Evolutionary conservation across 305 asterid species (phyloP), one percentile per base, ranked within the genome.

Genomic region (Fraxinus angustifolia): DNA sequence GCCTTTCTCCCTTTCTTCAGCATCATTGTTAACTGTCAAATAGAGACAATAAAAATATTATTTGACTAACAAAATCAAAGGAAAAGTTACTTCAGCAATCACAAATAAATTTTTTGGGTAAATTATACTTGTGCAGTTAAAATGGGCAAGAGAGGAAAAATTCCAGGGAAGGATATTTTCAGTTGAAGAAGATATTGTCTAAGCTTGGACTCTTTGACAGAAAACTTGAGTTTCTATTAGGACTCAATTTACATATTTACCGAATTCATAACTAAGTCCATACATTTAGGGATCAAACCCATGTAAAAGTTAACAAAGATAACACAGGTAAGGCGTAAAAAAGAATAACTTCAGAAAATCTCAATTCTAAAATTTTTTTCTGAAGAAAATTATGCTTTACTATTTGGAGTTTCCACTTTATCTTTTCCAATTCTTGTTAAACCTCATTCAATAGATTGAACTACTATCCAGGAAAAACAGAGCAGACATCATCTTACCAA

Each of bases 1-100:
- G 82, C 86, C 82, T 28, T 82, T 84, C 80, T 91, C 96, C 79
- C 97, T 87, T 87, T 91, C 98, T 75, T 90, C 94, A 50, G 83
- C 82, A 80, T 93, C 93, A 80, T 76, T 89, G 77, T 73, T 85
- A 62, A 75, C 98, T 93, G 90, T 83, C 72, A 83, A 84, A 80
- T 71, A 35, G 26, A 78, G 60, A 45, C 7, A 82, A 78, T 16
- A 31, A 53, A 74, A 82, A 16, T 1, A 48, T 30, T 28, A 68
- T 5, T 2, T 17, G 21, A 31, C 75, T 5, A 30, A 28, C 8
- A 70, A 70, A 70, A 70, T 70, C 40, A 31, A 5, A 31, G 40
- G 23, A 70, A 70, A 70, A 0, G 23, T 35, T 70, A 70, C 75
- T 14, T 30, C 40, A 31, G 11, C 75, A 70, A 31, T 70, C 17